A percentile compares a stretch with the other conserved stretches of the same genome.
These are phyloP conservation scores for Tuber indicum DNA, from an alignment of 495 filamentous ascomycete species.

Conservation along the genomic window DNA sequence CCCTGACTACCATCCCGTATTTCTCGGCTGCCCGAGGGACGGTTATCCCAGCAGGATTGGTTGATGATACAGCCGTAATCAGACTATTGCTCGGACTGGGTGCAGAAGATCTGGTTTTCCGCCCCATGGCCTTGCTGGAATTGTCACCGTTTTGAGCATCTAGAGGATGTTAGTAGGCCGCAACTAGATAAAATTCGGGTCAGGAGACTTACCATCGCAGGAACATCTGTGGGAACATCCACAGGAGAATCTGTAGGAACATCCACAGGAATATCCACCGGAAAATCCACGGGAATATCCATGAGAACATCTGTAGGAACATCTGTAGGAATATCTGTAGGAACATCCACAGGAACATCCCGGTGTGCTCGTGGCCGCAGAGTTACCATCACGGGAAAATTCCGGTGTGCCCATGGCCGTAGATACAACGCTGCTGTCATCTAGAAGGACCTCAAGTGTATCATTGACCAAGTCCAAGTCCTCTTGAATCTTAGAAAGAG, in stretches of 20 bases:
- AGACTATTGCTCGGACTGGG: not conserved
- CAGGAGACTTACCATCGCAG: not conserved
- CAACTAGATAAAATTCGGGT: not conserved
- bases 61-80: not conserved
- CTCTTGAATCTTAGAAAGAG: not conserved
- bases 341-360: too few relatives aligned
- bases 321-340: too few relatives aligned
- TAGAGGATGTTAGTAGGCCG: not conserved
- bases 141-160: not conserved
- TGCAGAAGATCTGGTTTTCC: not conserved
- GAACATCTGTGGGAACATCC: too few relatives aligned
- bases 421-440: not conserved
- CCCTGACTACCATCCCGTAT: not conserved
- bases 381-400: not conserved
- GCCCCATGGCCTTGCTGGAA: not conserved
- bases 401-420: not conserved
- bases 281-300: too few relatives aligned
- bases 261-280: too few relatives aligned
- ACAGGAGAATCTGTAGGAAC: too few relatives aligned
- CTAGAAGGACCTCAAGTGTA: not conserved
- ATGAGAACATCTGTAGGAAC: too few relatives aligned
- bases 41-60: not conserved
- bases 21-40: not conserved
- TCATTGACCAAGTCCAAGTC: not conserved
- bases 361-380: too few relatives aligned